A percentile compares a stretch with the other conserved stretches of the same genome.
Conservation (phyloP, 371 early-diverging fungal genomes). For the Circinella minor region DNA sequence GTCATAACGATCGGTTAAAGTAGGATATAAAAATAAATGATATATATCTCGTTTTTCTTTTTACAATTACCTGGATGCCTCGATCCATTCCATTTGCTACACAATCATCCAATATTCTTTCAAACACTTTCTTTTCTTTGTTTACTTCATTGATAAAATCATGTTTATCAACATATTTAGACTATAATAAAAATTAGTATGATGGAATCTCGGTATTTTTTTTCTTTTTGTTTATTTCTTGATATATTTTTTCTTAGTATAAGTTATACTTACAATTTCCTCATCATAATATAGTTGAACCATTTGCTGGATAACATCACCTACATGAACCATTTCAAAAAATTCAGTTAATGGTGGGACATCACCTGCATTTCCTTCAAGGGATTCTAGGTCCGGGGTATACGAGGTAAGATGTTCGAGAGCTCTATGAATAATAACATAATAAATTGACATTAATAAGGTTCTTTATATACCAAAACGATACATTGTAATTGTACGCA, state of each 20-base stretch:
- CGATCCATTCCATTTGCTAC: slow-evolving; percentile 89
- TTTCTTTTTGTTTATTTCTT: not conserved
- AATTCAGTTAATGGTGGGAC: slow-evolving; percentile 73
- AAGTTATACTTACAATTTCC: slow-evolving; percentile 46
- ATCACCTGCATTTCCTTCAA: slow-evolving; percentile 25
- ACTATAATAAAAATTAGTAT: slow-evolving; percentile 9
- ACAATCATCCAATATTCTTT: slow-evolving; percentile 79
- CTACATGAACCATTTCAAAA: slow-evolving; percentile 87
- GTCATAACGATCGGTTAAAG: too few relatives aligned
- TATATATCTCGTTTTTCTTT: too few relatives aligned
- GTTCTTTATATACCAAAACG: too few relatives aligned
- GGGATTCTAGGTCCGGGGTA: slow-evolving; percentile 45
- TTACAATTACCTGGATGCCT: slow-evolving; percentile 65
- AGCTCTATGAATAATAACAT: slow-evolving; percentile 44
- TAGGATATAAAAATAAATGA: too few relatives aligned
- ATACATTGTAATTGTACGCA: too few relatives aligned
- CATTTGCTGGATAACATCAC: slow-evolving; percentile 89
- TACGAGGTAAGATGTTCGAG: slow-evolving; percentile 58
- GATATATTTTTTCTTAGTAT: not conserved
- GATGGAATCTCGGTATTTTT: too few relatives aligned
- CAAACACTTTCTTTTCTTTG: slow-evolving; percentile 84
- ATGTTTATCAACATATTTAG: slow-evolving; percentile 72
- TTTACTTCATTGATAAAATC: slow-evolving; percentile 85
- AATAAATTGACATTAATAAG: too few relatives aligned
- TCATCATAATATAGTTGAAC: slow-evolving; percentile 85